Evolutionary conservation across 2,329 filamentous ascomycete genomes (phyloP).

Genomic region (Myriosclerotinia curreyana): DNA sequence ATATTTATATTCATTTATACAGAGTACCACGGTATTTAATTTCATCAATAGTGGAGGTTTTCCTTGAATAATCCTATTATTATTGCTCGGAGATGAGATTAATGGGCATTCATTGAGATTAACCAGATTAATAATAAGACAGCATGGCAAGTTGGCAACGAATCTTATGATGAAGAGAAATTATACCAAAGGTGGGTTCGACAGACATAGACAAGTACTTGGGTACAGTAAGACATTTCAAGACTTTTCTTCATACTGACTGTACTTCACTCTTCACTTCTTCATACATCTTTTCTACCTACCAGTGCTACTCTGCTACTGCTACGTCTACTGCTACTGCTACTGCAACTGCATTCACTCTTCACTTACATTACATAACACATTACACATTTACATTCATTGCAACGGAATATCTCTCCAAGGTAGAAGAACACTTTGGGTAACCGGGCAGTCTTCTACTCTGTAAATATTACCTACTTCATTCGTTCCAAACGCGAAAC

Average conservation of each 20-base stretch:
- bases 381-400: not conserved
- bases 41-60: slow-evolving; percentile 10
- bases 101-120: not conserved
- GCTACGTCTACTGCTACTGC: too few relatives aligned
- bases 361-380: not conserved
- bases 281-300: not conserved
- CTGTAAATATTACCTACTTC: not conserved
- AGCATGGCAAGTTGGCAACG: not conserved
- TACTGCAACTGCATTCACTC: not conserved
- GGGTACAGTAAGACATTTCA: slow-evolving; percentile 5
- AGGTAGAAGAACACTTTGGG: slow-evolving; percentile 15
- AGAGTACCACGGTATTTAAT: not conserved
- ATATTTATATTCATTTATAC: not conserved
- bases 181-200: not conserved
- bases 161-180: slow-evolving; percentile 2
- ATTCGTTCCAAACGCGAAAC: slow-evolving; percentile 16
- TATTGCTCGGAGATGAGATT: slow-evolving; percentile 15
- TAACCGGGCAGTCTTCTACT: slow-evolving; percentile 8
- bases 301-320: too few relatives aligned
- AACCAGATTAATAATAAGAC: slow-evolving; percentile 1
- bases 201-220: not conserved
- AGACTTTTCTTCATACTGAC: not conserved
- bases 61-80: not conserved
- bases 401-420: not conserved
- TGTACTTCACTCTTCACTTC: too few relatives aligned